These are phyloP conservation scores for Cyberlindnera saturnus DNA, from an alignment of 805 yeast genomes.

Conservation along the genomic window DNA sequence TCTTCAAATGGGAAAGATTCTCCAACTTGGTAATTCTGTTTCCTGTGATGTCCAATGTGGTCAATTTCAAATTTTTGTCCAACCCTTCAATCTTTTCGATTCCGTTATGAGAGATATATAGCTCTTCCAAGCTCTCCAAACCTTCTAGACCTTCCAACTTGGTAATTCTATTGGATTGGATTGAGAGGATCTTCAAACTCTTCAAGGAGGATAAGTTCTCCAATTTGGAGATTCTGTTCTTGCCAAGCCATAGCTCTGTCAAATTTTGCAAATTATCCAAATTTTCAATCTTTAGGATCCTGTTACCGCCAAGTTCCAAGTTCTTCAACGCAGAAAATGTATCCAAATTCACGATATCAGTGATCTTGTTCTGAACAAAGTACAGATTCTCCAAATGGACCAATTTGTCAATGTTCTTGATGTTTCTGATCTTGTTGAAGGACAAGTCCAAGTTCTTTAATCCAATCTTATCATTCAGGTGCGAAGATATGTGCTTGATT, in stretches of 20 bases:
- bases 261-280: slow-evolving; percentile 49
- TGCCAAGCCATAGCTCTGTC: slow-evolving; percentile 87
- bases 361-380: slow-evolving; percentile 84
- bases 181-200: slow-evolving; percentile 71
- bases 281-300: slow-evolving; percentile 53
- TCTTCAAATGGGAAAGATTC: slow-evolving; percentile 54
- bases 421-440: slow-evolving; percentile 82
- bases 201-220: slow-evolving; percentile 54
- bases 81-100: slow-evolving; percentile 70
- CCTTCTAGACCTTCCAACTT: slow-evolving; percentile 78
- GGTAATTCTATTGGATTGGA: slow-evolving; percentile 78
- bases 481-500: slow-evolving; percentile 77
- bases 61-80: slow-evolving; percentile 60
- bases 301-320: slow-evolving; percentile 89
- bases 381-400: slow-evolving; percentile 60
- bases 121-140: slow-evolving; percentile 69
- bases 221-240: slow-evolving; percentile 64
- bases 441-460: slow-evolving; percentile 70
- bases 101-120: slow-evolving; percentile 84
- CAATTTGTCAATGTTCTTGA: slow-evolving; percentile 68
- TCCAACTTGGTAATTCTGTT: slow-evolving; percentile 60
- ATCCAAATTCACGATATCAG: slow-evolving; percentile 61
- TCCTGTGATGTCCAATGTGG: slow-evolving; percentile 74
- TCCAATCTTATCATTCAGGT: slow-evolving; percentile 51
- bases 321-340: slow-evolving; percentile 51